Conservation (phyloP, 1,284 basidiomycete genomes). For the Marasmius sp. region DNA sequence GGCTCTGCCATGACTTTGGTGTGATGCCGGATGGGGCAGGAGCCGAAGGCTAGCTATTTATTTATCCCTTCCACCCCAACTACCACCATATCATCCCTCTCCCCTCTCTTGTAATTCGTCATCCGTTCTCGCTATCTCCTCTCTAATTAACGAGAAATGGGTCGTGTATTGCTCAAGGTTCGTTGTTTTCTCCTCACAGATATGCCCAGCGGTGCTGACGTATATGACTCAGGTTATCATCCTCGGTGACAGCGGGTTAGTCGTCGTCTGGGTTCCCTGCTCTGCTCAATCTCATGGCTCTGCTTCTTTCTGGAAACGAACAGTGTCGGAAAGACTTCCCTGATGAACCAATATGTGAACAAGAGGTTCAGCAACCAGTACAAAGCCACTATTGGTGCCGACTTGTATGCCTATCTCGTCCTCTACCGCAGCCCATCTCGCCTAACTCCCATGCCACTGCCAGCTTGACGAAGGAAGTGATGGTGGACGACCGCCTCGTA, state of each 20-base stretch:
- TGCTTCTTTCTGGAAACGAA: slow-evolving; percentile 11
- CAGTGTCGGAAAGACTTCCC: slow-evolving; percentile 98
- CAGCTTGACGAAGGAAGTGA: slow-evolving; percentile 97
- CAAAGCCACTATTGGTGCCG: slow-evolving; percentile 94
- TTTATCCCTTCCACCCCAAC: not conserved
- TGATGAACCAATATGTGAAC: slow-evolving; percentile 99
- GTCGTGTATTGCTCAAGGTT: slow-evolving; percentile 94
- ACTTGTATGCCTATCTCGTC: slow-evolving; percentile 65
- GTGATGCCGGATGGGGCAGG: slow-evolving; percentile 24
- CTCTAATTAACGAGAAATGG: slow-evolving; percentile 45
- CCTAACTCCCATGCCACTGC: slow-evolving; percentile 12
- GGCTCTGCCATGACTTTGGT: slow-evolving; percentile 66
- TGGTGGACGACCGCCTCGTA: slow-evolving; percentile 96
- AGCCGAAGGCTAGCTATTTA: not conserved
- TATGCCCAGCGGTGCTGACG: not conserved
- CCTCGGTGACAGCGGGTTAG: slow-evolving; percentile 95
- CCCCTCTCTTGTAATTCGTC: slow-evolving; percentile 2
- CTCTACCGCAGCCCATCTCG: slow-evolving; percentile 9
- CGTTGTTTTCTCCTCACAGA: slow-evolving; percentile 1
- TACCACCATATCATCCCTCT: slow-evolving; percentile 4
- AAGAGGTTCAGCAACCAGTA: slow-evolving; percentile 99
- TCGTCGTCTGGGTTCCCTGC: slow-evolving; percentile 23
- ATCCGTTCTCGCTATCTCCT: slow-evolving; percentile 5
- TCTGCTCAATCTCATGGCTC: not conserved
- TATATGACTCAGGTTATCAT: slow-evolving; percentile 81